A percentile compares a stretch with the other conserved stretches of the same genome.
These are phyloP conservation scores for Xanthoparmelia taractica DNA, from an alignment of 495 filamentous ascomycete genomes.

Conservation along the genomic window DNA sequence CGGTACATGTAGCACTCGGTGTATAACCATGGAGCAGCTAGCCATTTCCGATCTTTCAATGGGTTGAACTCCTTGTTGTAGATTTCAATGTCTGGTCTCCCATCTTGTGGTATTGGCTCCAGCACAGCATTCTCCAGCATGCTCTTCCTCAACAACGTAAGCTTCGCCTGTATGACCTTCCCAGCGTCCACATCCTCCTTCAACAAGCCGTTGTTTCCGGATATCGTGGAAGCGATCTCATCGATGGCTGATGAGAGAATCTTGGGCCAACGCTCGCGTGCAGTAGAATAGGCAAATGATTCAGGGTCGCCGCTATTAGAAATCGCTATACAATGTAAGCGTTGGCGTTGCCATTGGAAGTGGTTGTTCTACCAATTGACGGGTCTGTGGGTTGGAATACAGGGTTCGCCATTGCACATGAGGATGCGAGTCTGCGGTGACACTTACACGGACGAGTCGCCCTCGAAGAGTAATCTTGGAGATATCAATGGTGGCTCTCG, in stretches of 20 bases:
- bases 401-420: not conserved
- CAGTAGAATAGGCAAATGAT: constrained; percentile 18
- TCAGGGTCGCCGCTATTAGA: constrained; percentile 11
- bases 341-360: not conserved
- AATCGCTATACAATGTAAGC: constrained; percentile 4
- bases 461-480: not conserved
- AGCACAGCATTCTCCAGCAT: constrained; percentile 7
- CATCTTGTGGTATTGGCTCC: constrained; percentile 76
- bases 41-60: constrained; percentile 69
- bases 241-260: constrained; percentile 15
- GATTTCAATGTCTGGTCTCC: constrained; percentile 59
- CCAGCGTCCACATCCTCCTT: constrained; percentile 12
- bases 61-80: constrained; percentile 78
- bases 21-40: constrained; percentile 77
- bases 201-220: not conserved
- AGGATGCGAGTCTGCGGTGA: not conserved
- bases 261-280: constrained; percentile 19
- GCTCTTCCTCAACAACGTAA: not conserved
- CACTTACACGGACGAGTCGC: not conserved
- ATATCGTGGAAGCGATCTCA: constrained; percentile 11
- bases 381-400: constrained; percentile 3
- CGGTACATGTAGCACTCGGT: constrained; percentile 90
- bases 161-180: constrained; percentile 7
- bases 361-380: not conserved
- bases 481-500: not conserved